Percentiles rank a stretch among this genome's conserved stretches.
Evolutionary conservation across 176 grass and related monocot genomes (phyloP).

Genomic region (Elaeis guineensis): DNA sequence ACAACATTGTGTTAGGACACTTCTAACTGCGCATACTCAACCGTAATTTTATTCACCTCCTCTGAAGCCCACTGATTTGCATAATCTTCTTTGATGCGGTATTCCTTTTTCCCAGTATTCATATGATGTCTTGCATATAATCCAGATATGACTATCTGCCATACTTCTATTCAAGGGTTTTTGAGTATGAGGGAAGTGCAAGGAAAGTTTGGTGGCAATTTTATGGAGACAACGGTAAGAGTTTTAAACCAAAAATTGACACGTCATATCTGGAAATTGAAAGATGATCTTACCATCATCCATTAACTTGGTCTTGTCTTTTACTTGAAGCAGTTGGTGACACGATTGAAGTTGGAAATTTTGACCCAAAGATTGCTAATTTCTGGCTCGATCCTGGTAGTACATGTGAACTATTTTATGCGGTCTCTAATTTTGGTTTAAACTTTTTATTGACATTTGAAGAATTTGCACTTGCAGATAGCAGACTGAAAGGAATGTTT

Average conservation of each 20-base stretch:
- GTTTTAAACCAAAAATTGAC: background rate
- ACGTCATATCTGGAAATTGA: background rate
- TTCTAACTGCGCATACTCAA: conserved; percentile 77
- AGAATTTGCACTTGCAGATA: conserved; percentile 38
- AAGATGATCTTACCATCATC: conserved; percentile 2
- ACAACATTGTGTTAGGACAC: conserved; percentile 75
- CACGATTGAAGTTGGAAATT: conserved; percentile 79
- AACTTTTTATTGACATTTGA: conserved; percentile 1
- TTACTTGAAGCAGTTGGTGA: conserved; percentile 66
- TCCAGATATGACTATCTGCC: conserved; percentile 92
- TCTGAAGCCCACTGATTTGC: background rate
- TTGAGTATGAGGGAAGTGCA: conserved; percentile 85
- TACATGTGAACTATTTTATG: background rate
- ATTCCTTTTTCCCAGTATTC: conserved; percentile 5
- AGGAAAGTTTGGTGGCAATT: conserved; percentile 99
- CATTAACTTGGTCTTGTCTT: background rate
- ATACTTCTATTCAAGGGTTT: conserved; percentile 92
- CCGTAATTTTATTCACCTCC: conserved; percentile 38
- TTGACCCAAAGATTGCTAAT: conserved; percentile 69
- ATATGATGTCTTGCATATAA: conserved; percentile 19
- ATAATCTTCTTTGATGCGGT: background rate
- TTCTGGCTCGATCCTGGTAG: conserved; percentile 95
- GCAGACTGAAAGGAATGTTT: conserved; percentile 81
- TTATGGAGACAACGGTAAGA: conserved; percentile 86
- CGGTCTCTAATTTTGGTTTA: background rate